A percentile compares a stretch with the other conserved stretches of the same genome.
Evolutionary conservation across 148 eudicot genomes (phyloP).

Genomic region (Vaccinium vitisidaea): DNA sequence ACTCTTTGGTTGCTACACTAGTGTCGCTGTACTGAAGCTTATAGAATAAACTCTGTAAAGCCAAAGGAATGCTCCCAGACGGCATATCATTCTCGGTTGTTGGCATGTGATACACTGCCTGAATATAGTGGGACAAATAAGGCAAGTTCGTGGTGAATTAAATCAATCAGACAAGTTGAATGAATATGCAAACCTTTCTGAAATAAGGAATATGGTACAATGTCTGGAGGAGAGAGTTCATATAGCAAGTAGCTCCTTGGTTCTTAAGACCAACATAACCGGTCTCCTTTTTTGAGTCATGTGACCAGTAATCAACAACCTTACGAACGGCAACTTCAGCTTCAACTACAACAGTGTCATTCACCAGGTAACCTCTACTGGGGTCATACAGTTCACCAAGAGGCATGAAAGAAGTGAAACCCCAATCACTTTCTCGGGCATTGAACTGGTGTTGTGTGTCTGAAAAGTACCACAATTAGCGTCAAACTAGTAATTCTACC

Average conservation of each 20-base stretch:
- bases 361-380: constrained; percentile 67
- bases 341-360: constrained; percentile 77
- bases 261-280: constrained; percentile 97
- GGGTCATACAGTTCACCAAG: constrained; percentile 89
- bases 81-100: constrained; percentile 99
- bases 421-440: constrained; percentile 97
- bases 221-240: constrained; percentile 96
- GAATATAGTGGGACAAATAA: constrained; percentile 27
- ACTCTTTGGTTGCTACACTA: constrained; percentile 92
- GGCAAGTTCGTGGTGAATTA: neutral
- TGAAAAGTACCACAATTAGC: constrained; percentile 27
- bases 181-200: constrained; percentile 57
- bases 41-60: constrained; percentile 94
- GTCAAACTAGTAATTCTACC: neutral
- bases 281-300: constrained; percentile 95
- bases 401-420: constrained; percentile 97
- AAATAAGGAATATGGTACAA: constrained; percentile 92
- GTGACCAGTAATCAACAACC: constrained; percentile 74
- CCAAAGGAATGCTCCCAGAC: constrained; percentile 81
- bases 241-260: constrained; percentile 98
- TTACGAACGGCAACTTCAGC: constrained; percentile 95
- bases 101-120: constrained; percentile 99
- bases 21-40: constrained; percentile 90
- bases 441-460: constrained; percentile 97
- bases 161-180: neutral